Percentiles rank a stretch among this genome's conserved stretches.
phyloP scores from a whole-genome alignment of 2,329 filamentous ascomycete species.

The Pezizomycotina sp. region DNA sequence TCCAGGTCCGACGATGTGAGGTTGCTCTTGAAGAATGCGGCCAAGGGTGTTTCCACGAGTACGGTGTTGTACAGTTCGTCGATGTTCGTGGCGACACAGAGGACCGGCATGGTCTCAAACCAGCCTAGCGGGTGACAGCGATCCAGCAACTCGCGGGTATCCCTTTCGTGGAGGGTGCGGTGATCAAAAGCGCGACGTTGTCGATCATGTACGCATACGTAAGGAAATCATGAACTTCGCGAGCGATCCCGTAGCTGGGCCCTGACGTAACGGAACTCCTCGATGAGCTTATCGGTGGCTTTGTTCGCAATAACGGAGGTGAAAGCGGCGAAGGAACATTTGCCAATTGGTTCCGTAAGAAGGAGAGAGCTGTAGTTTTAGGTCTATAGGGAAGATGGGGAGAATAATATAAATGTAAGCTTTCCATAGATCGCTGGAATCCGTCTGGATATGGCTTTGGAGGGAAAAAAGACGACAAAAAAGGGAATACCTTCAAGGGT shows the following conservation, averaged over 20 bases:
- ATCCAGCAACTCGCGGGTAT: constrained; percentile 87
- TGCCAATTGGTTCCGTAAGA: constrained; percentile 93
- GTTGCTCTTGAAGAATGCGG: constrained; percentile 93
- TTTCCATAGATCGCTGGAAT: constrained; percentile 13
- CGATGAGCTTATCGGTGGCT: constrained; percentile 93
- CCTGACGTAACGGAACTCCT: constrained; percentile 90
- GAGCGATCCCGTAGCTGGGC: constrained; percentile 76
- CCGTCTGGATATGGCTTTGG: constrained; percentile 6
- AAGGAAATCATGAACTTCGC: constrained; percentile 92
- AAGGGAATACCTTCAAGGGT: constrained; percentile 65
- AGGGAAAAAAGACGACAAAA: constrained; percentile 7
- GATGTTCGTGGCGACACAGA: constrained; percentile 95
- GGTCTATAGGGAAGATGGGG: constrained; percentile 43
- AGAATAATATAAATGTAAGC: constrained; percentile 2
- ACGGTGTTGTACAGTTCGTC: constrained; percentile 98
- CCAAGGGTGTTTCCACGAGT: constrained; percentile 86
- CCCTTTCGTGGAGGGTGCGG: constrained; percentile 93
- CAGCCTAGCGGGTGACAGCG: constrained; percentile 92
- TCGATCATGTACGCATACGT: constrained; percentile 99
- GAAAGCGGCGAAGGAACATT: constrained; percentile 87
- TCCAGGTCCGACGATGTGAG: constrained; percentile 92
- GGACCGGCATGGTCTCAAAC: constrained; percentile 97
- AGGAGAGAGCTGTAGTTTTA: constrained; percentile 92
- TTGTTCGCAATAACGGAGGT: constrained; percentile 88
- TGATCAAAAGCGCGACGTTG: constrained; percentile 94